phyloP scores from a whole-genome alignment of 2,329 filamentous ascomycete genomes.

The Apiospora pterosperma region DNA sequence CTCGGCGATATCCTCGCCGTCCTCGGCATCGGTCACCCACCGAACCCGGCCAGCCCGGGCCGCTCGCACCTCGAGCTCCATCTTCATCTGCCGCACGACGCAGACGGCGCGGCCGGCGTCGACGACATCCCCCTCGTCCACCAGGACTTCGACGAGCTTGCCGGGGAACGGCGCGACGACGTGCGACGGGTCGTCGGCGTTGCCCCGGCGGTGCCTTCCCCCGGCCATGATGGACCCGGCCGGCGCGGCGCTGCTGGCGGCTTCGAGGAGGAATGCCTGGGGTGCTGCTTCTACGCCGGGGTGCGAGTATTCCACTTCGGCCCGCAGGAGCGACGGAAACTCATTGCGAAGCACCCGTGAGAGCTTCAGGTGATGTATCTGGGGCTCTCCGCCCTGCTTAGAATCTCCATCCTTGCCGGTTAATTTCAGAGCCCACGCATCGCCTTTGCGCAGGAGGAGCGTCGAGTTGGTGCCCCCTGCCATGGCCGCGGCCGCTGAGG shows the following conservation, averaged over 20 bases:
- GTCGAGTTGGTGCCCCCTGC: constrained; percentile 22
- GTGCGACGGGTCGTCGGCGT: constrained; percentile 46
- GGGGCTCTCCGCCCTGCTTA: constrained; percentile 17
- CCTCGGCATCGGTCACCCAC: constrained; percentile 52
- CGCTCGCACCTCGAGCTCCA: constrained; percentile 61
- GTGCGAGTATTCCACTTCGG: constrained; percentile 47
- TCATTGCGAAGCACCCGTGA: constrained; percentile 55
- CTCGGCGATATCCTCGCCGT: constrained; percentile 51
- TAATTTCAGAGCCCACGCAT: constrained; percentile 53
- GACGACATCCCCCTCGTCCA: constrained; percentile 48
- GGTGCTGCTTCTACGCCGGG: constrained; percentile 19
- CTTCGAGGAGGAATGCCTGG: neutral
- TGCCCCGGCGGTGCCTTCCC: constrained; percentile 44
- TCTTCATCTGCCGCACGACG: constrained; percentile 66
- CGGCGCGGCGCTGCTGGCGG: constrained; percentile 30
- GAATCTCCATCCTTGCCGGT: constrained; percentile 25
- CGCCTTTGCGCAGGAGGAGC: constrained; percentile 53
- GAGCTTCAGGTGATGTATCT: constrained; percentile 49
- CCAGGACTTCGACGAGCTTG: constrained; percentile 55
- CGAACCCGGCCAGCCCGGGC: constrained; percentile 41
- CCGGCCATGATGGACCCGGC: constrained; percentile 42
- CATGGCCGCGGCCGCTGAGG: neutral
- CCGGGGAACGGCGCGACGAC: constrained; percentile 55
- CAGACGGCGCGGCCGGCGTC: constrained; percentile 49
- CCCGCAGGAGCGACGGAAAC: constrained; percentile 52